phyloP scores from a whole-genome alignment of 306 rosid species.

The Cucurbita maxima region DNA sequence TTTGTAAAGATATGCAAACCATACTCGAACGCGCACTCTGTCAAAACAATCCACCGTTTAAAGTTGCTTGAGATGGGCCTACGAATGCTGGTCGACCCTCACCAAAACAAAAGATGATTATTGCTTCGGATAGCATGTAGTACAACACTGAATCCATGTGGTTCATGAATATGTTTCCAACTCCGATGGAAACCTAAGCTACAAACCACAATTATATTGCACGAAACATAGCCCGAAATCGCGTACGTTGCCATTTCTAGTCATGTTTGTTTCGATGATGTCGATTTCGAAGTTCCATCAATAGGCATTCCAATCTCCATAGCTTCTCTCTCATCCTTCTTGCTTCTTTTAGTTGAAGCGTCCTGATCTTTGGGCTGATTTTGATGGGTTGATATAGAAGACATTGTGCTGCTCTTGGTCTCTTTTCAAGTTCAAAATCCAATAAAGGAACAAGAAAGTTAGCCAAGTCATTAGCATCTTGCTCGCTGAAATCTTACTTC shows the following conservation, averaged over 20 bases:
- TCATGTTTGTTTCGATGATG: background rate
- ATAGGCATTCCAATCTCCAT: conserved; percentile 17
- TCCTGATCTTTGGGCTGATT: background rate
- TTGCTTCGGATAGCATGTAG: no score
- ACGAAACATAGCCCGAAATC: background rate
- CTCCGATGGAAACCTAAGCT: background rate
- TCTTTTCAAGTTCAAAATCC: conserved; percentile 65
- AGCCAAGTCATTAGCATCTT: conserved; percentile 48
- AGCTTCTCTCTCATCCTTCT: conserved; percentile 14
- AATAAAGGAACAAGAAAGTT: conserved; percentile 57
- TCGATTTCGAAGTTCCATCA: conserved; percentile 8
- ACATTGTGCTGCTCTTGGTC: conserved; percentile 66
- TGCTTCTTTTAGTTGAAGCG: conserved; percentile 7
- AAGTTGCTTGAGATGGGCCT: background rate
- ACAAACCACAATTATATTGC: background rate
- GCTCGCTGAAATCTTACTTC: conserved; percentile 64
- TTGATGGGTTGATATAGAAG: conserved; percentile 14
- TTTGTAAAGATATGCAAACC: background rate
- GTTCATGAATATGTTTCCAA: background rate
- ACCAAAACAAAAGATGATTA: background rate
- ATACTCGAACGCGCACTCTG: background rate
- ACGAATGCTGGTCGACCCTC: background rate
- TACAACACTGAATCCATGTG: background rate
- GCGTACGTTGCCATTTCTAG: background rate
- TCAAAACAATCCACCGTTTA: background rate